These are phyloP conservation scores for Asterochloris sp. DNA, from an alignment of 139 green algal genomes.

Conservation along the genomic window DNA sequence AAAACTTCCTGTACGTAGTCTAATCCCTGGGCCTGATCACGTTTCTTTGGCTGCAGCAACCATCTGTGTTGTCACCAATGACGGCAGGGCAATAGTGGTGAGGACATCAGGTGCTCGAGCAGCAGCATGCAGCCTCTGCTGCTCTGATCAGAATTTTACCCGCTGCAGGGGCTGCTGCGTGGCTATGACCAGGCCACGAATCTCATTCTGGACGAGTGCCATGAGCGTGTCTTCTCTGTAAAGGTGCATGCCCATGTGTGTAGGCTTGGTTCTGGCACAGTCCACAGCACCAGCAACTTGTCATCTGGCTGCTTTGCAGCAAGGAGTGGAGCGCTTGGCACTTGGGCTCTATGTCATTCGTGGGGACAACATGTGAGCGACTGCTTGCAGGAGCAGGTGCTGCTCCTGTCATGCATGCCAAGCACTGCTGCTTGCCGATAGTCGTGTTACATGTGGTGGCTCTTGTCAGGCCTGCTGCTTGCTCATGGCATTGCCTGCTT, in stretches of 20 bases:
- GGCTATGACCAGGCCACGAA: conserved; percentile 96
- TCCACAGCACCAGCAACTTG: neutral
- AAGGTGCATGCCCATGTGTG: conserved; percentile 33
- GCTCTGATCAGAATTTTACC: neutral
- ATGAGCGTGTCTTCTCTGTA: conserved; percentile 88
- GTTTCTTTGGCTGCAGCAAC: conserved; percentile 29
- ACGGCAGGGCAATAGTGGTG: conserved; percentile 83
- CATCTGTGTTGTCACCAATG: conserved; percentile 83
- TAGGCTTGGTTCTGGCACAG: neutral
- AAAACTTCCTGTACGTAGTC: too few species aligned
- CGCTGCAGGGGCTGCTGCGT: conserved; percentile 67
- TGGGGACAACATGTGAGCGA: conserved; percentile 92
- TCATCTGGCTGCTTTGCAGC: conserved; percentile 38
- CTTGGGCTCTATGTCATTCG: conserved; percentile 88
- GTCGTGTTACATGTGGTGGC: too few species aligned
- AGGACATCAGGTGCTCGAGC: neutral
- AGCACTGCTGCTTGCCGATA: neutral
- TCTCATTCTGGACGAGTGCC: conserved; percentile 88
- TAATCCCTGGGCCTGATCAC: neutral
- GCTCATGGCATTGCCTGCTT: neutral
- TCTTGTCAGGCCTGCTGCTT: neutral
- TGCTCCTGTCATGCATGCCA: neutral
- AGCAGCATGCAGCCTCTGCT: neutral
- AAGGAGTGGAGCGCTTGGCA: conserved; percentile 79
- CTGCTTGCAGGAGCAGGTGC: neutral